These are phyloP conservation scores for Euphorbia corollata DNA, from an alignment of 441 rosid species.

Conservation along the genomic window DNA sequence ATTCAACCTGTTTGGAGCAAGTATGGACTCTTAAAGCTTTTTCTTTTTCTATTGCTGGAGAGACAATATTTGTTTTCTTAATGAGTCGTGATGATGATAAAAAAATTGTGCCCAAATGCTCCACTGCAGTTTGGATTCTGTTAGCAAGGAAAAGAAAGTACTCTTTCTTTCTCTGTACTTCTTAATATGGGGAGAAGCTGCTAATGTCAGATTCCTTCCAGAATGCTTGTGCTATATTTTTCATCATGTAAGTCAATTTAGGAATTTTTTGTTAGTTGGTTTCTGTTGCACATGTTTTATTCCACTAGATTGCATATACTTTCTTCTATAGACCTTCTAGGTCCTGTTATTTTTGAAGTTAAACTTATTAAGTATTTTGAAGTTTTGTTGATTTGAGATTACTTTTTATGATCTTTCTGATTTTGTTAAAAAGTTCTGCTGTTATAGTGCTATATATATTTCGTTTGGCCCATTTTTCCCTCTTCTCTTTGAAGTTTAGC, in stretches of 20 bases:
- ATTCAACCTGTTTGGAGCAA: slow-evolving; percentile 87
- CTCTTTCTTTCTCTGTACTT: slow-evolving; percentile 75
- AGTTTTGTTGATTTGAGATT: neutral
- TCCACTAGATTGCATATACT: too few relatives aligned
- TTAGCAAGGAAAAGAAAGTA: slow-evolving; percentile 76
- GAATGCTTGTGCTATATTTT: slow-evolving; percentile 98
- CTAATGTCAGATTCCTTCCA: slow-evolving; percentile 91
- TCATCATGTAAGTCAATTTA: slow-evolving; percentile 64
- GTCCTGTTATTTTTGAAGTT: too few relatives aligned
- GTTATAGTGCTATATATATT: neutral
- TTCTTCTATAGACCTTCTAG: too few relatives aligned
- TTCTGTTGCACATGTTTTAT: neutral
- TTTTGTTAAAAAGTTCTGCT: neutral
- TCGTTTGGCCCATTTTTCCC: neutral
- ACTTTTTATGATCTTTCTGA: neutral
- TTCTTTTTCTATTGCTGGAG: slow-evolving; percentile 18
- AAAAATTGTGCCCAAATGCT: slow-evolving; percentile 9
- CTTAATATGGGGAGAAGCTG: slow-evolving; percentile 96
- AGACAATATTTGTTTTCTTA: slow-evolving; percentile 11
- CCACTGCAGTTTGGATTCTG: slow-evolving; percentile 63
- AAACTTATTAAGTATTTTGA: neutral
- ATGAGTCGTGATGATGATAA: neutral
- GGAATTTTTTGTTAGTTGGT: slow-evolving; percentile 4
- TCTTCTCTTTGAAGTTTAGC: slow-evolving; percentile 3
- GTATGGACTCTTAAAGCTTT: slow-evolving; percentile 34